Percentiles rank a stretch among this genome's conserved stretches.
These are phyloP conservation scores for Lycium ferocissimum DNA, from an alignment of 257 asterid species.

Conservation along the genomic window DNA sequence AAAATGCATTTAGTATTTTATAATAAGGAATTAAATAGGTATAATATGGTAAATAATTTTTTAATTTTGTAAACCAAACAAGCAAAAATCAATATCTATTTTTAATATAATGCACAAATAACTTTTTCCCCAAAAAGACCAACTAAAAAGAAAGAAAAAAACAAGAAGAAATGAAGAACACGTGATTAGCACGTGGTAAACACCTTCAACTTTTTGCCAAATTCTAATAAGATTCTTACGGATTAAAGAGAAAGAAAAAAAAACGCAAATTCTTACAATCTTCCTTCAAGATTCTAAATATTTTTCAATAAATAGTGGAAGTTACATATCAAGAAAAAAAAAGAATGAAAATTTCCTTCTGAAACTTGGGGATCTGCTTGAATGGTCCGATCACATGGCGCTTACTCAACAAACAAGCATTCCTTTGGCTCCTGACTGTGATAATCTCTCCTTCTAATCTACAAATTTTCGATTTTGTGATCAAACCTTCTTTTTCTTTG, in stretches of 20 bases:
- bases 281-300: too few relatives aligned
- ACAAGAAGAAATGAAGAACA: not conserved
- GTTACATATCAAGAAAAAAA: not conserved
- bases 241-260: too few relatives aligned
- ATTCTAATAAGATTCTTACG: too few relatives aligned
- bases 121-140: too few relatives aligned
- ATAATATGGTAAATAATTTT: too few relatives aligned
- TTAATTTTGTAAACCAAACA: too few relatives aligned
- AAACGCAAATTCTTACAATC: not conserved
- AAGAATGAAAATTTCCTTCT: not conserved
- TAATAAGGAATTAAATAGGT: too few relatives aligned
- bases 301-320: too few relatives aligned
- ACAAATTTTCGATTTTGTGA: not conserved
- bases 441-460: constrained; percentile 36
- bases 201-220: not conserved
- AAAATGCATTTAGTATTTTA: too few relatives aligned
- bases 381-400: constrained; percentile 55
- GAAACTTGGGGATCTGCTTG: constrained; percentile 30
- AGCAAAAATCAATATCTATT: too few relatives aligned
- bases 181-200: not conserved
- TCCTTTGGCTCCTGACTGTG: constrained; percentile 69
- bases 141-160: too few relatives aligned
- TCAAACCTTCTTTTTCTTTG: not conserved
- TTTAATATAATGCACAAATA: too few relatives aligned
- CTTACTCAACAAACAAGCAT: constrained; percentile 61